Evolutionary conservation across 2,329 filamentous ascomycete species (phyloP).

Genomic region (Laburnicola sp.): DNA sequence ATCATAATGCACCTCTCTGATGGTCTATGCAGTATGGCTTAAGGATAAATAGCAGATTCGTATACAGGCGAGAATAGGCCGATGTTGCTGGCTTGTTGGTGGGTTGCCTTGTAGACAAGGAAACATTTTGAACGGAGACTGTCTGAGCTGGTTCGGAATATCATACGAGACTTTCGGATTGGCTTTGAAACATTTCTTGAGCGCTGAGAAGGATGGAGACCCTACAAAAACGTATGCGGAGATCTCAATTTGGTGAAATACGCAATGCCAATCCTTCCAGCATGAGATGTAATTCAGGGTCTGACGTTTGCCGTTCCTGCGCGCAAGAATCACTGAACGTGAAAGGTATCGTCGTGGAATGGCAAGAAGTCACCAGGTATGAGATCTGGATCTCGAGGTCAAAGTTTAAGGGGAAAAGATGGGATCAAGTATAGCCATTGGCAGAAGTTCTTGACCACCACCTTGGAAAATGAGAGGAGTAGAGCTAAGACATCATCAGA

Average conservation of each 20-base stretch:
- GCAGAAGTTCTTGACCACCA: no score
- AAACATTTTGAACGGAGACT: conserved; percentile 73
- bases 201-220: background rate
- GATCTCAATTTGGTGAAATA: conserved; percentile 98
- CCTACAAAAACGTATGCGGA: conserved; percentile 88
- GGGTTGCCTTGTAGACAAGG: conserved; percentile 82
- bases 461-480: no score
- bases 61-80: conserved; percentile 90
- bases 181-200: background rate
- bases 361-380: no score
- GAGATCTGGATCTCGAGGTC: no score
- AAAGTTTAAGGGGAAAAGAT: no score
- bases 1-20: conserved; percentile 73
- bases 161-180: conserved; percentile 68
- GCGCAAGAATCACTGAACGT: conserved; percentile 59
- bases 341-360: no score
- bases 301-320: conserved; percentile 86
- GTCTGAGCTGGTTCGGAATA: conserved; percentile 92
- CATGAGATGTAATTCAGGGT: no score
- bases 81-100: conserved; percentile 87
- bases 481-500: no score
- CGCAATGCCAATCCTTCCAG: conserved; percentile 95
- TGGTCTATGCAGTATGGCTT: conserved; percentile 56
- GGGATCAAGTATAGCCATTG: no score
- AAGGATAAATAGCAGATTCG: conserved; percentile 79